These are phyloP conservation scores for Tetrahymena malaccensis DNA, from an alignment of 73 alveolate species.

Conservation along the genomic window DNA sequence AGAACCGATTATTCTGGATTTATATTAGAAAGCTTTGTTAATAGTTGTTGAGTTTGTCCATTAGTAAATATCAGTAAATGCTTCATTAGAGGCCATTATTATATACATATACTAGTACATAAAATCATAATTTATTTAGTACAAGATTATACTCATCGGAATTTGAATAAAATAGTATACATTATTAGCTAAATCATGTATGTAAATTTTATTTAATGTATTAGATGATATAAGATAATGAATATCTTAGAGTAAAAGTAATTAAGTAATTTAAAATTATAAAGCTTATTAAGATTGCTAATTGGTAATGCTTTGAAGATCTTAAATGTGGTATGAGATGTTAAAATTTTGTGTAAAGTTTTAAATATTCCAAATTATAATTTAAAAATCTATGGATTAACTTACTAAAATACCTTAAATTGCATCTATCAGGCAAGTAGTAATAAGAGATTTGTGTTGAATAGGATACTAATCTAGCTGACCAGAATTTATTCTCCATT, in stretches of 20 bases:
- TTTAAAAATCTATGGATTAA: background rate
- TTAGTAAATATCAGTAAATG: background rate
- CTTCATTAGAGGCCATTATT: background rate
- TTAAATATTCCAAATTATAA: background rate
- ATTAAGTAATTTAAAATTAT: too few relatives aligned
- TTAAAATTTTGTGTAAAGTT: background rate
- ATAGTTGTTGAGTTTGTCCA: background rate
- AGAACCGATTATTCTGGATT: background rate
- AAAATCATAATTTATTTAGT: background rate
- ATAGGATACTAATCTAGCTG: background rate
- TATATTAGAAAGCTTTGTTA: background rate
- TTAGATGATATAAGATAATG: background rate
- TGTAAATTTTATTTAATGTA: too few relatives aligned
- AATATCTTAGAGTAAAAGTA: background rate
- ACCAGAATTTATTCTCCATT: background rate
- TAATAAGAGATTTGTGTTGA: background rate
- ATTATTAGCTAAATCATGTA: background rate
- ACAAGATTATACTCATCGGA: background rate
- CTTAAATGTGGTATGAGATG: background rate
- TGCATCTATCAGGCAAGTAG: background rate
- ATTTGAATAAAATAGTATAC: background rate
- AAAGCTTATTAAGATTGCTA: background rate
- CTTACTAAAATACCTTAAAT: background rate
- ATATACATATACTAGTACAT: too few relatives aligned
- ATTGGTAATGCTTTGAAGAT: background rate